phyloP scores from a whole-genome alignment of 768 basidiomycete genomes.

The Clathrus columnatus region DNA sequence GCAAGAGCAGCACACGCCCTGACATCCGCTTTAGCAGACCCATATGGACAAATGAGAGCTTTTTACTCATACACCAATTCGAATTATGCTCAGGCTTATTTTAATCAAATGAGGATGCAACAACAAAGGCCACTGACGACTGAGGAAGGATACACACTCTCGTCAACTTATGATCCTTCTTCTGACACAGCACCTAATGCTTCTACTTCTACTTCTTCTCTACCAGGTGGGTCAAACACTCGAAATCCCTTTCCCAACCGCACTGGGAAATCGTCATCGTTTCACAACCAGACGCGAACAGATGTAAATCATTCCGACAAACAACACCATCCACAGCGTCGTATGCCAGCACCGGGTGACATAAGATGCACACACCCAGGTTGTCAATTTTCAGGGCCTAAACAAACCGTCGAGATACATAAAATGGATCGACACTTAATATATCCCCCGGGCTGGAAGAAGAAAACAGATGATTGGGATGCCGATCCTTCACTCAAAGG shows the following conservation, averaged over 20 bases:
- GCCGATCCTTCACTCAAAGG: constrained; percentile 76
- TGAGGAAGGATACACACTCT: constrained; percentile 29
- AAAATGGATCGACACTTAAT: constrained; percentile 89
- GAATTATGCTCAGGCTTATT: constrained; percentile 51
- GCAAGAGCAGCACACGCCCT: constrained; percentile 18
- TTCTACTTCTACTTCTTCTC: background rate
- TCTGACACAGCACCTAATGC: background rate
- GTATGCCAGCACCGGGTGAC: constrained; percentile 61
- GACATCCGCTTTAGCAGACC: constrained; percentile 20
- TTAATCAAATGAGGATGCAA: constrained; percentile 23
- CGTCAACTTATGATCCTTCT: constrained; percentile 28
- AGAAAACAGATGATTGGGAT: constrained; percentile 61
- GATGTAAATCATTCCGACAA: constrained; percentile 5
- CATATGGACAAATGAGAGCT: constrained; percentile 17
- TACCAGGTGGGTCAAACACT: background rate
- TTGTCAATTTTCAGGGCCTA: constrained; percentile 64
- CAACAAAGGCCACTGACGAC: constrained; percentile 19
- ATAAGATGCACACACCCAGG: constrained; percentile 48
- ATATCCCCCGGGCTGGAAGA: constrained; percentile 66
- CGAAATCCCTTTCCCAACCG: background rate
- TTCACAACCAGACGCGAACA: background rate
- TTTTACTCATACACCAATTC: constrained; percentile 26
- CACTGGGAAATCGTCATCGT: background rate
- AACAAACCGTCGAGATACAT: constrained; percentile 65
- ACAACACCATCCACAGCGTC: constrained; percentile 13